A percentile compares a stretch with the other conserved stretches of the same genome.
Conservation (phyloP, 805 yeast species). For the Starmerella potacharoeniae region DNA sequence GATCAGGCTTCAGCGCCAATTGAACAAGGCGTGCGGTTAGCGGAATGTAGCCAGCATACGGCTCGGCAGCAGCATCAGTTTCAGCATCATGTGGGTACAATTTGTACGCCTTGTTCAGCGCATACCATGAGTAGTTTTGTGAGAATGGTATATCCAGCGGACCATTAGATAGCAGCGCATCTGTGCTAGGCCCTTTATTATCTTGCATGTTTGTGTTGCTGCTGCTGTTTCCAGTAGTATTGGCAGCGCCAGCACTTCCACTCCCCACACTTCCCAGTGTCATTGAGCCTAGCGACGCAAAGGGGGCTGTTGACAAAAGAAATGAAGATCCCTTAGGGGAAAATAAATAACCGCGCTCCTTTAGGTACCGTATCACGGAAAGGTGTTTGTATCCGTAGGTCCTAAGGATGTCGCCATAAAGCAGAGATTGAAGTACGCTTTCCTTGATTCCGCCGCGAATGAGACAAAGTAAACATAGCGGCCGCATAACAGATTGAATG, state of each 20-base stretch:
- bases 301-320: slow-evolving; percentile 24
- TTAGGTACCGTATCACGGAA: slow-evolving; percentile 38
- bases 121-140: slow-evolving; percentile 16
- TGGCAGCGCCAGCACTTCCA: background rate
- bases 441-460: slow-evolving; percentile 63
- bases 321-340: slow-evolving; percentile 21
- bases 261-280: background rate
- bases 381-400: slow-evolving; percentile 53
- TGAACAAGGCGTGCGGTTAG: slow-evolving; percentile 58
- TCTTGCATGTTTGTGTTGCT: background rate
- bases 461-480: slow-evolving; percentile 48
- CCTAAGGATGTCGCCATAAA: slow-evolving; percentile 41
- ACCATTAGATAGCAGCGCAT: background rate
- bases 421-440: slow-evolving; percentile 34
- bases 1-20: slow-evolving; percentile 14
- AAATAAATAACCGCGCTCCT: slow-evolving; percentile 39
- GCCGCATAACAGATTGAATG: slow-evolving; percentile 37
- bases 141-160: slow-evolving; percentile 2
- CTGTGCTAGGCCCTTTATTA: background rate
- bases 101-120: slow-evolving; percentile 14
- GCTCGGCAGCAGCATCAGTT: slow-evolving; percentile 23
- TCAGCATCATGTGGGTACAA: slow-evolving; percentile 24
- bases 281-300: slow-evolving; percentile 17
- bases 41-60: slow-evolving; percentile 73
- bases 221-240: background rate